Conservation (phyloP, 106 monocot genomes). For the Acanthochlamys bracteata region DNA sequence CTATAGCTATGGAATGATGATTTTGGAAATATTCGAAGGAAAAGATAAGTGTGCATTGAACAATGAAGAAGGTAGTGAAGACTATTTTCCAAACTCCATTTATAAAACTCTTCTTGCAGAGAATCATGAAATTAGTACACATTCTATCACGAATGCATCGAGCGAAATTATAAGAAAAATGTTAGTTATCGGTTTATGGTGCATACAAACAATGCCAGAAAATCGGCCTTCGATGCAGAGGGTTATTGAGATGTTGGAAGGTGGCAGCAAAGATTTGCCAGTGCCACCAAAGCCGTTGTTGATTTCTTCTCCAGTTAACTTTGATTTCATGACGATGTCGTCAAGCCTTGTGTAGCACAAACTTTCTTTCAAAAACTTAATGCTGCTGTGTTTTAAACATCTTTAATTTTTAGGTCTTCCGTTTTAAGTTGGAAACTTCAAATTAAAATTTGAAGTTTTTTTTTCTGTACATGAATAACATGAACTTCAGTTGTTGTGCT, state of each 20-base stretch:
- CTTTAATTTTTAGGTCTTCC: too few relatives aligned
- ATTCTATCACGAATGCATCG: background rate
- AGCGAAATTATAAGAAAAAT: constrained; percentile 23
- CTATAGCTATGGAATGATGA: background rate
- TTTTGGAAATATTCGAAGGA: background rate
- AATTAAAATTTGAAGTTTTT: too few relatives aligned
- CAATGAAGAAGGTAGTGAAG: background rate
- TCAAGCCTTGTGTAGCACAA: too few relatives aligned
- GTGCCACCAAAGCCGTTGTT: constrained; percentile 15
- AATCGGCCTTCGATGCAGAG: constrained; percentile 22
- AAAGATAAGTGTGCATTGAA: background rate
- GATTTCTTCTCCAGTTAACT: too few relatives aligned
- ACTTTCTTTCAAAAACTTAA: too few relatives aligned
- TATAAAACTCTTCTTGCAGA: background rate
- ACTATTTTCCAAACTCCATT: background rate
- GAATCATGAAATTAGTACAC: background rate
- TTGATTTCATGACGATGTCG: too few relatives aligned
- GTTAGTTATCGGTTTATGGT: constrained; percentile 29
- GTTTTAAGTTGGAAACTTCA: too few relatives aligned
- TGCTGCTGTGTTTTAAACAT: too few relatives aligned
- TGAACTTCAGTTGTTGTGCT: too few relatives aligned
- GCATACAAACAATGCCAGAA: constrained; percentile 18
- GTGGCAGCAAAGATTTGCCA: constrained; percentile 13
- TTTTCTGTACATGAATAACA: too few relatives aligned
- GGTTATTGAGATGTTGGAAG: constrained; percentile 27